phyloP scores from a whole-genome alignment of 2,329 filamentous ascomycete genomes.

The Metarhizium guizhouense region DNA sequence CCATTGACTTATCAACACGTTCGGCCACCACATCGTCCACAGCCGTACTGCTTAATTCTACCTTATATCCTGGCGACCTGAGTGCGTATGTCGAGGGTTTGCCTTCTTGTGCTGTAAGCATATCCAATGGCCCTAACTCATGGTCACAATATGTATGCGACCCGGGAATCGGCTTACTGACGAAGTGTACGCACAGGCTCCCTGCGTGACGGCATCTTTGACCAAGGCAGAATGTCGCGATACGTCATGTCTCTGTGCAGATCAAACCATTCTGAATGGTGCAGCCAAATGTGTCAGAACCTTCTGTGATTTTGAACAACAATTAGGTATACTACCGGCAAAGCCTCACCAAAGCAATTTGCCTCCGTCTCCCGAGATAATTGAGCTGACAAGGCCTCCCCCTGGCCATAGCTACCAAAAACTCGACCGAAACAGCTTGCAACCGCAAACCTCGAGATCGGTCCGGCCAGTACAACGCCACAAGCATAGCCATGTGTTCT shows the following conservation, averaged over 20 bases:
- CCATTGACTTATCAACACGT: not conserved
- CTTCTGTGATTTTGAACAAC: not conserved
- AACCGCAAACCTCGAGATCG: slow-evolving; percentile 3
- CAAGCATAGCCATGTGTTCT: slow-evolving; percentile 10
- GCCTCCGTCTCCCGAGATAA: too few species aligned
- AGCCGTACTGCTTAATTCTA: not conserved
- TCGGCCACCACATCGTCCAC: not conserved
- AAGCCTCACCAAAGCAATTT: too few species aligned
- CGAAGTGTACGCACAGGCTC: not conserved
- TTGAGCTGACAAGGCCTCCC: not conserved
- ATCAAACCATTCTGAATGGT: not conserved
- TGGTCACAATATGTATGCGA: too few species aligned
- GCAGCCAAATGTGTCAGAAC: not conserved
- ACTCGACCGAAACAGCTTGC: slow-evolving; percentile 6
- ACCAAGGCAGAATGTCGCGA: not conserved
- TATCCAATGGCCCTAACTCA: not conserved
- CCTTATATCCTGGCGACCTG: not conserved
- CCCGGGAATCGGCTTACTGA: not conserved
- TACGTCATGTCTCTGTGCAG: slow-evolving; percentile 2
- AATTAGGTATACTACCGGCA: slow-evolving; percentile 1
- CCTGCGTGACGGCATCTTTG: not conserved
- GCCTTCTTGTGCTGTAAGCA: slow-evolving; percentile 3
- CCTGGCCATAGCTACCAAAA: slow-evolving; percentile 3
- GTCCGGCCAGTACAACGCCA: slow-evolving; percentile 1
- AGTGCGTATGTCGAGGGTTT: not conserved